Conservation (phyloP, 2,329 filamentous ascomycete genomes). For the Scedosporium dehoogii region DNA sequence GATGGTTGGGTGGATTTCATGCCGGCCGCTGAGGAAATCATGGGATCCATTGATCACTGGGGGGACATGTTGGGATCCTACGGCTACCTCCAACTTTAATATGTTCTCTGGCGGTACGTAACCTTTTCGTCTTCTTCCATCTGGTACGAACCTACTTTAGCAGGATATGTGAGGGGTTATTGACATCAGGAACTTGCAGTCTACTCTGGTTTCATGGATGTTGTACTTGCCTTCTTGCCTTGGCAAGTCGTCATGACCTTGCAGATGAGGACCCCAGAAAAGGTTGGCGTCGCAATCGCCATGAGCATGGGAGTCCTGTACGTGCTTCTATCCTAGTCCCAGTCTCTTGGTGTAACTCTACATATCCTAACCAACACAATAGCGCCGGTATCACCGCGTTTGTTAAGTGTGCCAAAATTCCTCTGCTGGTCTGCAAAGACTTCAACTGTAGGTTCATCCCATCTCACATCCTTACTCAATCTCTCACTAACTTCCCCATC, state of each 20-base stretch:
- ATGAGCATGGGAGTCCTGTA: slow-evolving; percentile 34
- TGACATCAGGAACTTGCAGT: slow-evolving; percentile 6
- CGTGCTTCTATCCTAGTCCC: slow-evolving; percentile 4
- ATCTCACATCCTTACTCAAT: not conserved
- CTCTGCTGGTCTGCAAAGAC: not conserved
- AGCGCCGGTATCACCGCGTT: slow-evolving; percentile 22
- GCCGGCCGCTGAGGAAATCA: not conserved
- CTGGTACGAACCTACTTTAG: not conserved
- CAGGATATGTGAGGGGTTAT: not conserved
- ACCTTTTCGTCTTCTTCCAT: slow-evolving; percentile 4
- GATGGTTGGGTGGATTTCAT: not conserved
- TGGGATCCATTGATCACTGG: not conserved
- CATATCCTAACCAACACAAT: not conserved
- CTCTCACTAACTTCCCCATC: slow-evolving; percentile 7
- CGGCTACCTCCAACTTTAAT: slow-evolving; percentile 1
- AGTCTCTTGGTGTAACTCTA: not conserved
- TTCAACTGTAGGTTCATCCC: not conserved
- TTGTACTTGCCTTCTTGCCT: slow-evolving; percentile 27
- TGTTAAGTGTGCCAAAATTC: slow-evolving; percentile 18
- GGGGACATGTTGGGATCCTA: not conserved
- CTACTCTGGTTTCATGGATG: slow-evolving; percentile 26
- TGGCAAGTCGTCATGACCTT: slow-evolving; percentile 29
- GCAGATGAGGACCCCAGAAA: slow-evolving; percentile 28
- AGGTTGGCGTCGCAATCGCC: slow-evolving; percentile 26
- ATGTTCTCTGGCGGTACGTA: slow-evolving; percentile 9